Percentiles rank a stretch among this genome's conserved stretches.
These are phyloP conservation scores for Penicillium pancosmium DNA, from an alignment of 495 filamentous ascomycete genomes.

Conservation along the genomic window DNA sequence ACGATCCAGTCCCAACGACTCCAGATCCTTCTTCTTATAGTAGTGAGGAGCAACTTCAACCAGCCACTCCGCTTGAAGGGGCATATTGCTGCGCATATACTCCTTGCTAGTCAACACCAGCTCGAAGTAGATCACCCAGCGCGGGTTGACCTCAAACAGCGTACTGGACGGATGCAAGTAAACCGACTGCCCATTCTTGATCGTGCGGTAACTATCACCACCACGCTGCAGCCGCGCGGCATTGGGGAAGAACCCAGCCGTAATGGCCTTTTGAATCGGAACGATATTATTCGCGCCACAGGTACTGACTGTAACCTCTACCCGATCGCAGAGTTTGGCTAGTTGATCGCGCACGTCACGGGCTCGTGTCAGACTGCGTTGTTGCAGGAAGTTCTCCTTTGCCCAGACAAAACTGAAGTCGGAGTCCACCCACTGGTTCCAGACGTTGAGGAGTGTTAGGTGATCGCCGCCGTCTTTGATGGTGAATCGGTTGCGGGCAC, in stretches of 20 bases:
- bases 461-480: constrained; percentile 93
- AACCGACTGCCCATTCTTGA: constrained; percentile 89
- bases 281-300: constrained; percentile 70
- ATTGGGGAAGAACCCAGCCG: constrained; percentile 93
- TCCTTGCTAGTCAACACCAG: constrained; percentile 91
- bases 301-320: constrained; percentile 76
- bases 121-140: constrained; percentile 91
- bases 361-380: constrained; percentile 80
- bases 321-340: constrained; percentile 89
- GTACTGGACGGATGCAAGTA: constrained; percentile 87
- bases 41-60: constrained; percentile 94
- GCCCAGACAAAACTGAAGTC: constrained; percentile 91
- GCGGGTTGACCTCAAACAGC: constrained; percentile 79
- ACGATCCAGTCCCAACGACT: constrained; percentile 73
- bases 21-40: constrained; percentile 91
- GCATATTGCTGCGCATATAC: constrained; percentile 89
- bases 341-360: constrained; percentile 95
- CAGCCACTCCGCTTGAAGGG: constrained; percentile 82
- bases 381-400: constrained; percentile 92
- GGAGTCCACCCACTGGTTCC: constrained; percentile 94
- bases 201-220: constrained; percentile 90
- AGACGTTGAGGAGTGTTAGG: constrained; percentile 89
- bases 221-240: constrained; percentile 82
- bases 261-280: constrained; percentile 85
- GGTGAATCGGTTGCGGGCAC: constrained; percentile 89